Conservation (phyloP, 1,284 basidiomycete species). For the Austroboletus niveus region DNA sequence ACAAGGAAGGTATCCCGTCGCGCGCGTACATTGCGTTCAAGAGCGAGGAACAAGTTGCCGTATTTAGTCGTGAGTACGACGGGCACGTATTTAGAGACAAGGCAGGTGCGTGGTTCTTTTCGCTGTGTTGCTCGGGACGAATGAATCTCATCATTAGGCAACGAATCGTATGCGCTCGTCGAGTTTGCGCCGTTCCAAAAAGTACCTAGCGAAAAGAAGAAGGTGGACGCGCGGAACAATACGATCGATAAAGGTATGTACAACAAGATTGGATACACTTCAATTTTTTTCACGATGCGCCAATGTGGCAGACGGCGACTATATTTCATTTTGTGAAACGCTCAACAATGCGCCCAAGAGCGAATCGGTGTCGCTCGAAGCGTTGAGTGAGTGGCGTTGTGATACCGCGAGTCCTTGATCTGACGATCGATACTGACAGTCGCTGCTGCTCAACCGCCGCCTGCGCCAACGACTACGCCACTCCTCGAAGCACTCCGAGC, state of each 20-base stretch:
- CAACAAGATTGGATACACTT: not conserved
- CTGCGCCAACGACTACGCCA: conserved; percentile 77
- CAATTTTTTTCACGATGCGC: not conserved
- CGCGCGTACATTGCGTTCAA: conserved; percentile 93
- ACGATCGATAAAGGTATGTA: conserved; percentile 29
- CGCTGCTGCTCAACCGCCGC: conserved; percentile 53
- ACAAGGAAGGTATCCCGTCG: conserved; percentile 81
- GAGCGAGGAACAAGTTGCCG: conserved; percentile 64
- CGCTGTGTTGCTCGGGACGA: not conserved
- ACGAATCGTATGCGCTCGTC: conserved; percentile 84
- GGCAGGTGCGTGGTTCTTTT: conserved; percentile 53
- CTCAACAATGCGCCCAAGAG: conserved; percentile 49
- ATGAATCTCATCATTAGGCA: conserved; percentile 49
- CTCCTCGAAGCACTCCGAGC: conserved; percentile 86
- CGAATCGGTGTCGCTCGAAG: conserved; percentile 61
- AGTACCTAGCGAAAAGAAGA: conserved; percentile 71
- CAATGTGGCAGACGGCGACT: conserved; percentile 66
- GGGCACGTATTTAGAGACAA: conserved; percentile 93
- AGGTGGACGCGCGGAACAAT: conserved; percentile 43
- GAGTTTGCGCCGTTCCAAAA: conserved; percentile 95
- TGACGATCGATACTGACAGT: conserved; percentile 38
- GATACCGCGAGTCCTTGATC: not conserved
- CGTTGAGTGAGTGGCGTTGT: conserved; percentile 49
- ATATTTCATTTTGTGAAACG: conserved; percentile 75
- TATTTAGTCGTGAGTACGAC: conserved; percentile 85